Base-by-base conservation (phyloP, 208 protist genomes). In the Crithidia expoeki region DNA sequence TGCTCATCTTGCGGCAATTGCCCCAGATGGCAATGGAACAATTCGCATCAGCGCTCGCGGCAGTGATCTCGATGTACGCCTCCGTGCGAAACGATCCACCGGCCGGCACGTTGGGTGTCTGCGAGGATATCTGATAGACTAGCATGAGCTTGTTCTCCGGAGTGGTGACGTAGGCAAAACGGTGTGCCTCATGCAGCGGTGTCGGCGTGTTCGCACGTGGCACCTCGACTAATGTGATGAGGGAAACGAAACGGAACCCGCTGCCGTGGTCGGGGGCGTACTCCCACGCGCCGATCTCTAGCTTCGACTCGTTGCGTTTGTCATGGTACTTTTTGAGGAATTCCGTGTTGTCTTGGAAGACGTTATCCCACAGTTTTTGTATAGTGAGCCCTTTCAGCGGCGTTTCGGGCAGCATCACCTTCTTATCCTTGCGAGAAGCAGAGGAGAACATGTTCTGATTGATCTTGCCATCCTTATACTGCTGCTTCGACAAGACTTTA, bases 101-200 rank as follows among this genome's bases (percentile, higher is more conserved):
- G 2, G 74, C 78, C 27, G 87, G 76, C 23, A 95, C 79, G 66
- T 85, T 75, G 23, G 90, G 90, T 0, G 87, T 95, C 57, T 95
- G 85, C 12, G 87, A 93, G 7, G 90, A 95, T 52, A 95, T 93
- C 57, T 95, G 90, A 58, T 92, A 93, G 17, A 85, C 62, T 1
- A 95, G 61, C 59, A 82, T 25, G n/a, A 86, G 65, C 65, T 75
- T 76, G 14, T 76, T 75, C 40, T 74, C 81, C 4, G 77, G 61
- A 4, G 80, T 79, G 23, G 25, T 84, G 34, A 72, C 34, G 75
- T 90, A 93, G 19, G 69, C 84, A 55, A 93, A 95, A 40, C 90
- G 85, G 52, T 95, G 90, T 5, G 79, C 90, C 68, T 95, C 84
- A 73, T 93, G 82, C 55, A 95, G 64, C 36, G 75, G 83, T 5